A percentile compares a stretch with the other conserved stretches of the same genome.
These are phyloP conservation scores for Sporothrix variecibatus DNA, from an alignment of 2,329 filamentous ascomycete species.

Conservation along the genomic window DNA sequence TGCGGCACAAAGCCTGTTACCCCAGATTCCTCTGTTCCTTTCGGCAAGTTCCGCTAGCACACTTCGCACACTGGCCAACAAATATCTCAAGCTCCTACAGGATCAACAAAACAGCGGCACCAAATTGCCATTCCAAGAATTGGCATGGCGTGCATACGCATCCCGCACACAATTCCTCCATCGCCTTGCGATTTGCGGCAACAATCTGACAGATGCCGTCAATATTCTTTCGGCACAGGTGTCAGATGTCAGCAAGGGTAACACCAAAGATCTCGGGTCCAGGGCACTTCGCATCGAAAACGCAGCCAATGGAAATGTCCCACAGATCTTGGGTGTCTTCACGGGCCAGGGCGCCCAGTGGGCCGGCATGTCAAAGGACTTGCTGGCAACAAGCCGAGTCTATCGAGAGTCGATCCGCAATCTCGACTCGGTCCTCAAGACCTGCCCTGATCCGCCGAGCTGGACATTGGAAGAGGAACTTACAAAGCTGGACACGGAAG, in stretches of 20 bases:
- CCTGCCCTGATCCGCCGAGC: conserved; percentile 26
- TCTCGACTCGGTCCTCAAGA: conserved; percentile 38
- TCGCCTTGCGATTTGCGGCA: conserved; percentile 17
- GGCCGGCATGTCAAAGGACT: conserved; percentile 27
- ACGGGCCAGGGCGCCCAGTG: conserved; percentile 36
- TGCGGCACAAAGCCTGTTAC: background rate
- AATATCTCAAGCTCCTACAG: background rate
- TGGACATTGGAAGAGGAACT: conserved; percentile 27
- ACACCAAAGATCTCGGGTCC: conserved; percentile 1
- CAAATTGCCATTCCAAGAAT: conserved; percentile 27
- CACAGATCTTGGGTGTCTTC: conserved; percentile 28
- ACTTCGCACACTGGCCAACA: background rate
- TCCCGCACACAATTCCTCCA: conserved; percentile 15
- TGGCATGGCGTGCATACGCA: conserved; percentile 12
- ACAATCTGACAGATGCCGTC: background rate
- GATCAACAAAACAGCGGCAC: background rate
- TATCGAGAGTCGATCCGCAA: conserved; percentile 39
- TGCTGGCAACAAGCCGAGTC: conserved; percentile 1
- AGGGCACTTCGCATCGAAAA: conserved; percentile 8
- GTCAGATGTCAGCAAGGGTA: background rate
- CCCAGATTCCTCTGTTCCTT: background rate
- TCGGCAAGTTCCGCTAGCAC: conserved; percentile 22
- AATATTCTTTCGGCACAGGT: background rate
- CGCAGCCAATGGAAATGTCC: background rate
- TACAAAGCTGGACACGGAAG: background rate